Evolutionary conservation across 305 asterid genomes (phyloP).

Genomic region (Fraxinus dipetala): DNA sequence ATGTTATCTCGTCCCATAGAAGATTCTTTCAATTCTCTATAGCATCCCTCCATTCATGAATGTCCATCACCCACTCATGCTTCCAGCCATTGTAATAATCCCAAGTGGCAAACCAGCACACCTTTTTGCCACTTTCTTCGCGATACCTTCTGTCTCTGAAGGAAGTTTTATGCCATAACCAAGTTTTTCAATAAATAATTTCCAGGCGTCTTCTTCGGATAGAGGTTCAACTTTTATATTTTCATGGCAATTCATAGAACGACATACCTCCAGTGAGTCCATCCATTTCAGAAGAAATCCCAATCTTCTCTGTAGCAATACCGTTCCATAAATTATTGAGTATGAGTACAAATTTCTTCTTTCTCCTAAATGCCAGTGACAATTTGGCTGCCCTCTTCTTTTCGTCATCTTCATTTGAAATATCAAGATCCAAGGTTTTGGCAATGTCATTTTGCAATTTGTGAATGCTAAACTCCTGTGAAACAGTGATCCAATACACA

Average conservation of each 20-base stretch:
- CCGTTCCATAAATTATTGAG: constrained; percentile 14
- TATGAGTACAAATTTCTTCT: constrained; percentile 1
- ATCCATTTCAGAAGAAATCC: constrained; percentile 6
- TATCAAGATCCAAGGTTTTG: neutral
- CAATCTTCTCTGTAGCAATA: neutral
- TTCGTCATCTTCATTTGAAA: constrained; percentile 8
- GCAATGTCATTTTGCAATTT: constrained; percentile 19
- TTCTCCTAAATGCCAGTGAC: neutral
- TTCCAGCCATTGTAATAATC: constrained; percentile 21
- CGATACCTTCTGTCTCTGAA: neutral
- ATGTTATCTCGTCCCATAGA: constrained; percentile 13
- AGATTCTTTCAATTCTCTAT: constrained; percentile 11
- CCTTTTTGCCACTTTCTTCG: constrained; percentile 4
- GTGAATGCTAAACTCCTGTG: constrained; percentile 19
- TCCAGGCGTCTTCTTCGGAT: constrained; percentile 3
- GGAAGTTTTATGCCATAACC: neutral
- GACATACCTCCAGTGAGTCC: neutral
- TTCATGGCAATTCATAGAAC: neutral
- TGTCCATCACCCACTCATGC: constrained; percentile 18
- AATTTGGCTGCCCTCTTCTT: constrained; percentile 4
- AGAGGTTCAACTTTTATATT: neutral
- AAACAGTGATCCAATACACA: constrained; percentile 13
- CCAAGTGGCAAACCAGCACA: constrained; percentile 21
- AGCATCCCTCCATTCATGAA: constrained; percentile 20
- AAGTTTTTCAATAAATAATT: neutral